phyloP scores from a whole-genome alignment of 768 basidiomycete genomes.

The Naganishia randhawae region DNA sequence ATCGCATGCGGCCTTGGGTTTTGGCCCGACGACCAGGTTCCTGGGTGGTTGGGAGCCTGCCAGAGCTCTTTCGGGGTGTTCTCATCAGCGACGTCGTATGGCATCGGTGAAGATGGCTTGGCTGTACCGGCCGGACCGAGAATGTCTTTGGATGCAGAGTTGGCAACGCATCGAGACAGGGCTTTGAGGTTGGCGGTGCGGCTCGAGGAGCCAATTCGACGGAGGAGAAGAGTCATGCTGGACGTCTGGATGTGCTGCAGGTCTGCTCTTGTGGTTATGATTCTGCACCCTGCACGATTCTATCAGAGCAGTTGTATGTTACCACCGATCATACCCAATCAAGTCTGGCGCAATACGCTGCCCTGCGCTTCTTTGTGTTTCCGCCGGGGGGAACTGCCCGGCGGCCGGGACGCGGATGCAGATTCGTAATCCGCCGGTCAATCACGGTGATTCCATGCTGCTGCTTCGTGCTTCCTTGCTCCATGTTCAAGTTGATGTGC shows the following conservation, averaged over 20 bases:
- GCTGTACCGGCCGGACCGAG: conserved; percentile 12
- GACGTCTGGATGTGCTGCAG: too few relatives aligned
- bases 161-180: conserved; percentile 13
- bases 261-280: too few relatives aligned
- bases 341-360: conserved; percentile 21
- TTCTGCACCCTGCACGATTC: too few relatives aligned
- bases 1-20: conserved; percentile 54
- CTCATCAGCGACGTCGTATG: conserved; percentile 12
- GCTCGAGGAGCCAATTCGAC: conserved; percentile 15
- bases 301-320: not conserved
- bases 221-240: conserved; percentile 10
- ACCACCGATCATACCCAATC: conserved; percentile 2
- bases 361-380: not conserved
- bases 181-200: not conserved
- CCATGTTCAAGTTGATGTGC: too few relatives aligned
- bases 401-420: conserved; percentile 8
- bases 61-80: conserved; percentile 33
- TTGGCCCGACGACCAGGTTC: conserved; percentile 84
- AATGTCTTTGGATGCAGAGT: conserved; percentile 15
- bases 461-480: not conserved
- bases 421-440: conserved; percentile 15
- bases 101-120: conserved; percentile 22
- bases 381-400: not conserved
- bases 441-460: not conserved
- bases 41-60: conserved; percentile 78